Percentiles rank a stretch among this genome's conserved stretches.
Conservation (phyloP, 1,139 yeast genomes). For the Kurtzmaniella natalensis region DNA sequence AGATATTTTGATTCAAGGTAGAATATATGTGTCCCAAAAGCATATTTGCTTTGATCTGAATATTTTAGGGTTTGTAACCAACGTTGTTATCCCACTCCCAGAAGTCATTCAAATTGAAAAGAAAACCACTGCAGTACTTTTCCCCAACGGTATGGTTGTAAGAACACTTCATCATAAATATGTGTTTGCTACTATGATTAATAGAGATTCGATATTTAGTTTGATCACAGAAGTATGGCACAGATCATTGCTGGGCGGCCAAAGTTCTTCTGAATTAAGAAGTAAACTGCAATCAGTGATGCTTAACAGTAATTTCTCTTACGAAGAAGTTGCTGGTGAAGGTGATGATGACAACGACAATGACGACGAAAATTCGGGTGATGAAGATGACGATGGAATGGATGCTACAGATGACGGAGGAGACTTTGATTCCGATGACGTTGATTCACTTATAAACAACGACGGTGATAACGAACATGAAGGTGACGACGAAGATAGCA, state of each 20-base stretch:
- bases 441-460: constrained; percentile 2
- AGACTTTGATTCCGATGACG: constrained; percentile 7
- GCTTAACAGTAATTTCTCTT: constrained; percentile 2
- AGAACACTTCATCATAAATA: constrained; percentile 68
- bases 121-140: constrained; percentile 65
- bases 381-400: constrained; percentile 8
- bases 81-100: constrained; percentile 58
- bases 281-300: constrained; percentile 1
- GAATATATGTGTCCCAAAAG: constrained; percentile 57
- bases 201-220: constrained; percentile 63
- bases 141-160: constrained; percentile 71
- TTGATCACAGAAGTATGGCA: constrained; percentile 63
- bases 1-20: constrained; percentile 71
- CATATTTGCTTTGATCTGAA: constrained; percentile 68
- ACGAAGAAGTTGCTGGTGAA: constrained; percentile 1
- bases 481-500: constrained; percentile 3
- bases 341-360: constrained; percentile 8
- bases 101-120: constrained; percentile 72
- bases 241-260: constrained; percentile 28
- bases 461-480: constrained; percentile 7
- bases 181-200: constrained; percentile 66
- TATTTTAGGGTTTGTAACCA: constrained; percentile 71
- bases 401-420: constrained; percentile 9
- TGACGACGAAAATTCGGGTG: constrained; percentile 5
- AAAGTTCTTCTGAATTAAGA: constrained; percentile 1